Percentiles rank a stretch among this genome's conserved stretches.
phyloP scores from a whole-genome alignment of 1,139 yeast species.

The Suhomyces kunorum region DNA sequence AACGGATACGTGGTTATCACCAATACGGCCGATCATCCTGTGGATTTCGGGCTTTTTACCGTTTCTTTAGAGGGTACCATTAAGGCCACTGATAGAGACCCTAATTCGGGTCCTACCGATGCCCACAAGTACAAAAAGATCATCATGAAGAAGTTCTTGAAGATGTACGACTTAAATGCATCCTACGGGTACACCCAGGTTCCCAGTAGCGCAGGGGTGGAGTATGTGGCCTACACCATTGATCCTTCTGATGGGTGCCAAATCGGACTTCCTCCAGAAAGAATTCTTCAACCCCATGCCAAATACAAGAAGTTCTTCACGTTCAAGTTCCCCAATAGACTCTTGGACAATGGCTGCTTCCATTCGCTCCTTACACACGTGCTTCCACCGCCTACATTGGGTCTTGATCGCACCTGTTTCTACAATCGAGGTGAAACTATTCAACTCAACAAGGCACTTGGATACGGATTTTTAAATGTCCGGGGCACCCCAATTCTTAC shows the following conservation, averaged over 20 bases:
- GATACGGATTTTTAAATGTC: conserved; percentile 43
- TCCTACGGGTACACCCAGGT: conserved; percentile 44
- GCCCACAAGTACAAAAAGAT: conserved; percentile 31
- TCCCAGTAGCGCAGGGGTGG: conserved; percentile 54
- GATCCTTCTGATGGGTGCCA: conserved; percentile 51
- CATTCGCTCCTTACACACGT: conserved; percentile 56
- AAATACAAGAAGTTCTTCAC: conserved; percentile 64
- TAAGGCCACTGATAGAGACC: conserved; percentile 34
- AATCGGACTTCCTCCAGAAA: conserved; percentile 54
- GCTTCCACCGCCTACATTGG: conserved; percentile 66
- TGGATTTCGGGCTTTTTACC: conserved; percentile 47
- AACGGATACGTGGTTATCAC: conserved; percentile 32
- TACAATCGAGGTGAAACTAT: conserved; percentile 37
- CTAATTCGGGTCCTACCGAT: conserved; percentile 17
- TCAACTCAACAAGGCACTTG: conserved; percentile 44
- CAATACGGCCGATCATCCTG: conserved; percentile 40
- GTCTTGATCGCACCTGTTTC: conserved; percentile 51
- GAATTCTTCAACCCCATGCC: conserved; percentile 51
- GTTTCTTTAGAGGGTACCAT: conserved; percentile 51
- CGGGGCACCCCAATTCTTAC: conserved; percentile 49
- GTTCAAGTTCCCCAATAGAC: conserved; percentile 59
- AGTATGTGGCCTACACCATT: conserved; percentile 42
- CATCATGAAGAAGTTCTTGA: conserved; percentile 45
- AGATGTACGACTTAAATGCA: conserved; percentile 52
- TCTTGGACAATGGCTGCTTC: conserved; percentile 59